Evolutionary conservation across 257 asterid species (phyloP).

Genomic region (Gynochthodes officinalis): DNA sequence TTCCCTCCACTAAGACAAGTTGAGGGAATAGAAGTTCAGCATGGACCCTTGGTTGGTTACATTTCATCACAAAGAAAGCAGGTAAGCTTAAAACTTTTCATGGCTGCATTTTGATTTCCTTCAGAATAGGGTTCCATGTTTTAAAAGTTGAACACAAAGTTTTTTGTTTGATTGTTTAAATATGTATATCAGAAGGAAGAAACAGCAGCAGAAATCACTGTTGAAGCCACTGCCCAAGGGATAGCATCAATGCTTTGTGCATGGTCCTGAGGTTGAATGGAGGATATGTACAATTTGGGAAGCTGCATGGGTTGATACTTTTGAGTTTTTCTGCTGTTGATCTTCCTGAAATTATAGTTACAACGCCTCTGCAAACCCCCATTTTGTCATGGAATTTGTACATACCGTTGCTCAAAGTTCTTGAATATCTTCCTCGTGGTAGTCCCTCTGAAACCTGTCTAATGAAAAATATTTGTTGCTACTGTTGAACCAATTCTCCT

Average conservation of each 20-base stretch:
- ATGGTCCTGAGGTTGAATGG: constrained; percentile 99
- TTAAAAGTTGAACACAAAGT: no score
- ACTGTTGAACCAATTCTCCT: constrained; percentile 95
- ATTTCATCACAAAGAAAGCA: constrained; percentile 60
- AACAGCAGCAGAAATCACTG: constrained; percentile 80
- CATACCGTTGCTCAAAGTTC: constrained; percentile 92
- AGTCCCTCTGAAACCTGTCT: constrained; percentile 98
- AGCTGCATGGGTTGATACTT: constrained; percentile 97
- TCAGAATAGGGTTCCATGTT: constrained; percentile 10
- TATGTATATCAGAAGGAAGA: constrained; percentile 60
- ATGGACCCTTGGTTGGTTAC: constrained; percentile 53
- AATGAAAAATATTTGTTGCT: constrained; percentile 96
- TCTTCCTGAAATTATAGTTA: constrained; percentile 94
- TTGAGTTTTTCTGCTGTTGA: constrained; percentile 91
- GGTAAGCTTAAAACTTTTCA: constrained; percentile 37
- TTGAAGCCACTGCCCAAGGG: constrained; percentile 98
- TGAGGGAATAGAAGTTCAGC: constrained; percentile 81
- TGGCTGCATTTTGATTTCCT: constrained; percentile 14
- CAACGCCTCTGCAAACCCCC: constrained; percentile 95
- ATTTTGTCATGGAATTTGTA: constrained; percentile 88
- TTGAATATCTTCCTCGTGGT: constrained; percentile 97
- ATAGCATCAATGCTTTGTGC: constrained; percentile 99
- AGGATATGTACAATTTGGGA: constrained; percentile 99
- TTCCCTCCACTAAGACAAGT: constrained; percentile 94
- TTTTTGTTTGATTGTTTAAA: no score